phyloP scores from a whole-genome alignment of 371 early-diverging fungal genomes.

The Lichtheimia corymbifera region DNA sequence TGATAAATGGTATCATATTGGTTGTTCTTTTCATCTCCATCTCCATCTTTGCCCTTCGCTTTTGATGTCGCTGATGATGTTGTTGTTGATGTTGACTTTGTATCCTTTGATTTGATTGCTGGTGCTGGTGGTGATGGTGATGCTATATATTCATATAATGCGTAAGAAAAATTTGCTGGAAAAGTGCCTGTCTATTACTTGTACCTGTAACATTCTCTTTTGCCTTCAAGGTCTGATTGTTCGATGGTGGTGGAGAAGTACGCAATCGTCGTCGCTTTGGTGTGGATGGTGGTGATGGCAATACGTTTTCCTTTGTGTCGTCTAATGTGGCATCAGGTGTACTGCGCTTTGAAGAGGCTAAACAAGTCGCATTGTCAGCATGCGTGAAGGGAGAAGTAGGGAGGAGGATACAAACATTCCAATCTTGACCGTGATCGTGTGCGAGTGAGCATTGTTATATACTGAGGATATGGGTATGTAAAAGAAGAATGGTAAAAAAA shows the following conservation, averaged over 20 bases:
- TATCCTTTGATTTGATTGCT: not conserved
- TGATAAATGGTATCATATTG: constrained; percentile 9
- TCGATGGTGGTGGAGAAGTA: constrained; percentile 5
- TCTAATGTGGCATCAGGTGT: constrained; percentile 6
- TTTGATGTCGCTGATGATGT: not conserved
- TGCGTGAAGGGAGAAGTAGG: not conserved
- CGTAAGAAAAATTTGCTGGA: not conserved
- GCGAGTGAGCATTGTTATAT: constrained; percentile 7
- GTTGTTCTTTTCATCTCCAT: not conserved
- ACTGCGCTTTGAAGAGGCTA: not conserved
- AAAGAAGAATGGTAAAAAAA: not conserved
- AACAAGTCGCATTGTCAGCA: not conserved
- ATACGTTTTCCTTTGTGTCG: constrained; percentile 8
- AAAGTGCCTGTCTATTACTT: too few relatives aligned
- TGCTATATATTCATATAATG: not conserved
- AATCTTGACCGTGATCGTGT: constrained; percentile 13
- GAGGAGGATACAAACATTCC: not conserved
- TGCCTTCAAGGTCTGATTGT: constrained; percentile 1
- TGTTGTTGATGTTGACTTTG: constrained; percentile 6
- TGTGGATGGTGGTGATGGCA: constrained; percentile 18
- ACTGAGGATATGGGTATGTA: not conserved
- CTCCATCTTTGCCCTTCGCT: not conserved
- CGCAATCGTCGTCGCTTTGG: constrained; percentile 7
- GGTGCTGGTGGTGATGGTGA: not conserved
- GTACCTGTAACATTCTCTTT: constrained; percentile 1